These are phyloP conservation scores for Bipolaris cookei DNA, from an alignment of 2,329 filamentous ascomycete species.

Conservation along the genomic window DNA sequence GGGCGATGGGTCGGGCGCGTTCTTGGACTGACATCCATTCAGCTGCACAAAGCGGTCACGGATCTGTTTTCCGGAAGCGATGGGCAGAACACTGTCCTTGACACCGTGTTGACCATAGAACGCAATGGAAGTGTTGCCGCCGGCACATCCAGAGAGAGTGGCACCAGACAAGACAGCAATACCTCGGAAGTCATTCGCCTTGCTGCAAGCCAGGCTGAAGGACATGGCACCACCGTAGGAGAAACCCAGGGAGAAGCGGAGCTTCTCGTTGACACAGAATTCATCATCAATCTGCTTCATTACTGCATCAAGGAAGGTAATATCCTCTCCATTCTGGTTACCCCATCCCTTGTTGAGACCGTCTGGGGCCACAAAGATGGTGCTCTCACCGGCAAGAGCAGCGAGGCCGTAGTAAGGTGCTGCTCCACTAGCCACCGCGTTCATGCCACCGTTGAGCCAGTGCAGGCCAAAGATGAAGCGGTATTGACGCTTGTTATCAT, in stretches of 20 bases:
- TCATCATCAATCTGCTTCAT: slow-evolving; percentile 48
- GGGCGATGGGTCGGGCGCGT: slow-evolving; percentile 24
- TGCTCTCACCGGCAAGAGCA: slow-evolving; percentile 43
- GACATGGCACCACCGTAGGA: slow-evolving; percentile 56
- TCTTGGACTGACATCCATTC: slow-evolving; percentile 45
- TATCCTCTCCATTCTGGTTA: slow-evolving; percentile 53
- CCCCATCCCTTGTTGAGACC: slow-evolving; percentile 52
- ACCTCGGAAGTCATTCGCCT: slow-evolving; percentile 49
- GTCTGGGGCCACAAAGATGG: slow-evolving; percentile 55
- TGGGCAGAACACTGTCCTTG: slow-evolving; percentile 47
- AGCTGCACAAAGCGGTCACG: slow-evolving; percentile 50
- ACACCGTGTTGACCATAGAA: slow-evolving; percentile 53
- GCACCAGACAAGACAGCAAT: slow-evolving; percentile 42
- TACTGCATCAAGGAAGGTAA: slow-evolving; percentile 52
- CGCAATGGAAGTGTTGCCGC: slow-evolving; percentile 50
- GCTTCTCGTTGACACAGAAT: slow-evolving; percentile 53
- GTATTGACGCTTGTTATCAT: slow-evolving; percentile 50
- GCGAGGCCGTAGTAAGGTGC: slow-evolving; percentile 53
- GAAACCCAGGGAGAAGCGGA: slow-evolving; percentile 55
- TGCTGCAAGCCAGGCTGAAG: slow-evolving; percentile 53
- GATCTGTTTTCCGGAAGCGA: slow-evolving; percentile 44
- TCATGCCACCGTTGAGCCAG: slow-evolving; percentile 50
- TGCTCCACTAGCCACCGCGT: slow-evolving; percentile 40
- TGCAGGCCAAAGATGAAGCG: slow-evolving; percentile 55
- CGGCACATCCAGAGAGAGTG: slow-evolving; percentile 30